Base-by-base conservation (phyloP, 1,284 basidiomycete genomes). In the Ceraceosorus bombacis region DNA sequence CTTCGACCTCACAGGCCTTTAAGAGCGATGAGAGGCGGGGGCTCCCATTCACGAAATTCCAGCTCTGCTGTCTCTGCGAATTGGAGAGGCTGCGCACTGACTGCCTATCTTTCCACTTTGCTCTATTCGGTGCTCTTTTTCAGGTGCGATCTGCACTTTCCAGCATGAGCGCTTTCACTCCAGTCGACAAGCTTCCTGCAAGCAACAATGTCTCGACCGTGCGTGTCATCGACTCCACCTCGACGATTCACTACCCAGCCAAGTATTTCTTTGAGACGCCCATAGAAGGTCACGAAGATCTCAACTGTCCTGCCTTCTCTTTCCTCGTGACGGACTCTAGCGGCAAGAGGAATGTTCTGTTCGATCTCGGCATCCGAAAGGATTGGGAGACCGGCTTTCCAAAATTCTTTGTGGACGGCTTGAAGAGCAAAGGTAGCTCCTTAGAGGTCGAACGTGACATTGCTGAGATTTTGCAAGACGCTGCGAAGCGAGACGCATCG, bases 381-480 rank as follows among this genome's bases (percentile, higher is more conserved):
- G 53, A 54, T 41, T 48, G 38, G 7, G 37, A 54, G 12, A 54
- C 53, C 17, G 38, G 38, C 37, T 40, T n/a, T 49, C 53, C 53
- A 5, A 13, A 54, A 54, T 49, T 46, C 36, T 13, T 49, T 6
- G 12, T 48, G 12, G 38, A 54, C 12, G 36, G 12, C 43, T 13
- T 54, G 38, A 40, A 12, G 13, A 13, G 12, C n/a, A 46, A 1
- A 13, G 8, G 53, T 49, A 10, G 9, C 6, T 52, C 36, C 2
- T 4, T 54, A 13, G 53, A 54, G 12, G 53, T 54, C 17, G 37
- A 54, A 54, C 15, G 49, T 15, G 53, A 54, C 49, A 49, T 54
- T 49, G 53, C 53, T 6, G 53, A 54, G 6, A 54, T 54, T 6
- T 41, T 54, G 12, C 41, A 54, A 13, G 15, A 52, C 2, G 53